phyloP scores from a whole-genome alignment of 805 yeast genomes.

The Metschnikowia lachancei region DNA sequence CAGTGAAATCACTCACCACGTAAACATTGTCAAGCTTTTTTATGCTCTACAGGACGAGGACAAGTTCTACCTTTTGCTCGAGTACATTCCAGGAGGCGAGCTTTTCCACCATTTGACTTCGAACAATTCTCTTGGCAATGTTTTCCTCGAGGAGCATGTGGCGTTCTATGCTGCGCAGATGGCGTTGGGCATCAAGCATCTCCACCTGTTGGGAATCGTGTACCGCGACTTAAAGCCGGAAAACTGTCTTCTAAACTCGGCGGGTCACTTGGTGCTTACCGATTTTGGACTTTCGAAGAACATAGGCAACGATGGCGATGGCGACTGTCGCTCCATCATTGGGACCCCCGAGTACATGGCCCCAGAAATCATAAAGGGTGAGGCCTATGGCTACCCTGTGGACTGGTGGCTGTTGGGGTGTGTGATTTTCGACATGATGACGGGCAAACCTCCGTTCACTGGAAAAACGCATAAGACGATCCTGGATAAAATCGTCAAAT shows the following conservation, averaged over 20 bases:
- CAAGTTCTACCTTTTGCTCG: slow-evolving; percentile 43
- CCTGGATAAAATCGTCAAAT: slow-evolving; percentile 38
- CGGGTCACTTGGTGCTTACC: slow-evolving; percentile 80
- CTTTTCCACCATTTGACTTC: slow-evolving; percentile 39
- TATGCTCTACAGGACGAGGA: slow-evolving; percentile 46
- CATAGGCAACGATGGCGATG: slow-evolving; percentile 41
- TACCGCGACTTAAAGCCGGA: slow-evolving; percentile 90
- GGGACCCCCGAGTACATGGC: slow-evolving; percentile 81
- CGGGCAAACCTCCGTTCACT: slow-evolving; percentile 46
- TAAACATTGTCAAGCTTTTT: slow-evolving; percentile 41
- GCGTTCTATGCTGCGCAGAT: slow-evolving; percentile 80
- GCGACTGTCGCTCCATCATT: slow-evolving; percentile 45
- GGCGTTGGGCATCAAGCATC: slow-evolving; percentile 70
- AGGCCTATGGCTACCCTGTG: slow-evolving; percentile 49
- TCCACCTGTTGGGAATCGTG: slow-evolving; percentile 77
- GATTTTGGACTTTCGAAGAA: slow-evolving; percentile 75
- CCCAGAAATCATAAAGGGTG: slow-evolving; percentile 56
- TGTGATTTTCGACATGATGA: slow-evolving; percentile 42
- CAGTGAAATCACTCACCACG: slow-evolving; percentile 40
- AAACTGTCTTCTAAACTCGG: slow-evolving; percentile 71
- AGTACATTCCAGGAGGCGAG: slow-evolving; percentile 47
- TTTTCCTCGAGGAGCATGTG: slow-evolving; percentile 60
- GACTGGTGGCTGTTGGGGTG: slow-evolving; percentile 51
- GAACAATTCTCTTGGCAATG: slow-evolving; percentile 36
- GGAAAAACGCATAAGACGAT: slow-evolving; percentile 41